Evolutionary conservation across 305 asterid species (phyloP).

Genomic region (Solanum chacoense): DNA sequence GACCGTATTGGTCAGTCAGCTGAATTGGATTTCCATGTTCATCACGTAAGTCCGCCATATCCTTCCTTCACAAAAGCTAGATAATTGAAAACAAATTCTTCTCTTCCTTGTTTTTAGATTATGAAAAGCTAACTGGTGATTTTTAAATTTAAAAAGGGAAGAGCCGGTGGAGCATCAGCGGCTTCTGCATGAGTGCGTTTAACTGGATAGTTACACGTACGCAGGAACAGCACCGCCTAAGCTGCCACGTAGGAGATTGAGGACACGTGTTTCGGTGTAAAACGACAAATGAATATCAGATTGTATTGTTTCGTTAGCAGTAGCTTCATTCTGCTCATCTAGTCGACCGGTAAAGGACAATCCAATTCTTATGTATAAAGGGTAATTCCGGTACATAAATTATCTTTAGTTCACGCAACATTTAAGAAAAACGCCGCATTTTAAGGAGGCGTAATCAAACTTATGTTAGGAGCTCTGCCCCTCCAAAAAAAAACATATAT

Average conservation of each 20-base stretch:
- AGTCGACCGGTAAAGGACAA: neutral
- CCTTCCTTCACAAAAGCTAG: neutral
- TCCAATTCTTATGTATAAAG: neutral
- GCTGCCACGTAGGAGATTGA: conserved; percentile 20
- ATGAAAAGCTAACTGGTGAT: neutral
- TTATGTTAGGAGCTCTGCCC: neutral
- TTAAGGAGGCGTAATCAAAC: neutral
- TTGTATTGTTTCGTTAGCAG: neutral
- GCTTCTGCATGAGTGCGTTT: conserved; percentile 35
- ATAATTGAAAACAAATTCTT: neutral
- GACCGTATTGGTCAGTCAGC: conserved; percentile 56
- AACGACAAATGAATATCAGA: neutral
- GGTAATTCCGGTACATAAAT: neutral
- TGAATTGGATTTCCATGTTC: conserved; percentile 75
- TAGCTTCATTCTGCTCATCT: neutral
- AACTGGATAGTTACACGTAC: conserved; percentile 26
- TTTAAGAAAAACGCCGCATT: neutral
- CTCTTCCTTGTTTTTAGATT: neutral
- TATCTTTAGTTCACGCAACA: neutral
- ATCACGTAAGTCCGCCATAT: conserved; percentile 42
- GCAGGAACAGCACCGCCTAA: neutral
- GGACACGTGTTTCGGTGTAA: conserved; percentile 17
- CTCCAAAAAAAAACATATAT: neutral
- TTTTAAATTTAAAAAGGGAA: neutral
- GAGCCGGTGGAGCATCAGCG: conserved; percentile 20